A percentile compares a stretch with the other conserved stretches of the same genome.
phyloP scores from a whole-genome alignment of 2,329 filamentous ascomycete species.

The Diaporthe vexans region DNA sequence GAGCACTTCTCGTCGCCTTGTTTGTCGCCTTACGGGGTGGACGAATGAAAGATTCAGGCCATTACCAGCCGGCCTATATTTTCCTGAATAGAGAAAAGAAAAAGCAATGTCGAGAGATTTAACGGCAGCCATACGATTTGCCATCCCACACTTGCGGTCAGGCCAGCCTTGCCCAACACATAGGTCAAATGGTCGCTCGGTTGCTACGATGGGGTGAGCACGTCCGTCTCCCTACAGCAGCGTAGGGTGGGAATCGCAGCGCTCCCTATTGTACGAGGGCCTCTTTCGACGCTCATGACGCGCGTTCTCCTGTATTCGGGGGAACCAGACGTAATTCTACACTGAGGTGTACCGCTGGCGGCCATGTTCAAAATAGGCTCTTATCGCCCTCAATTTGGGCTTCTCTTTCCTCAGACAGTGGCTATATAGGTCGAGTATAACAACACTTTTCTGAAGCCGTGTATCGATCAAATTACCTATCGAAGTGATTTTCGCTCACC shows the following conservation, averaged over 20 bases:
- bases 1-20: not conserved
- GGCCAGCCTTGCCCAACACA: constrained; percentile 14
- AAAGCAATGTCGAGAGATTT: not conserved
- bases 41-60: constrained; percentile 6
- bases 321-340: not conserved
- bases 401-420: not conserved
- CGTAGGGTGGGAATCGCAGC: constrained; percentile 12
- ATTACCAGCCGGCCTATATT: not conserved
- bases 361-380: constrained; percentile 4
- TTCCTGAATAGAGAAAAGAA: not conserved
- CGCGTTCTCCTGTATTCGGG: not conserved
- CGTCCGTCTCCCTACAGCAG: constrained; percentile 23
- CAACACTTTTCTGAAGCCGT: not conserved
- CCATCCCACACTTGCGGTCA: not conserved
- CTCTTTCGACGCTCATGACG: not conserved
- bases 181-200: not conserved
- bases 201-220: constrained; percentile 11
- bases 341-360: not conserved
- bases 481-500: not conserved
- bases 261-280: constrained; percentile 11
- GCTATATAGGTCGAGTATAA: not conserved
- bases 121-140: constrained; percentile 7
- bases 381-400: not conserved
- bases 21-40: constrained; percentile 7
- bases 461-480: not conserved